Percentiles rank a stretch among this genome's conserved stretches.
Conservation (phyloP, 495 filamentous ascomycete species). For the Talaromyces thailandensis region DNA sequence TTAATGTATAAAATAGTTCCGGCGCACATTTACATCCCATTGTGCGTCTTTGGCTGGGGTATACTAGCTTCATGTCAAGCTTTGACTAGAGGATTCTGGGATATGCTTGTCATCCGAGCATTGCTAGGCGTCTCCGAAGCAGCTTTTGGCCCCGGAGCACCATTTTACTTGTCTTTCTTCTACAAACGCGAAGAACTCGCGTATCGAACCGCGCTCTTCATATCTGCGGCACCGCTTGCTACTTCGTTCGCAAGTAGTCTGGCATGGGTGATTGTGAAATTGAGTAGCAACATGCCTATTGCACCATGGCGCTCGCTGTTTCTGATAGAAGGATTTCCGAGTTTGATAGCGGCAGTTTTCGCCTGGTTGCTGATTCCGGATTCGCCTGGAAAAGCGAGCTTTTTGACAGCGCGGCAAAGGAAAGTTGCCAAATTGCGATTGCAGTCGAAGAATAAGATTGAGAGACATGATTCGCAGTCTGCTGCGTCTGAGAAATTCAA, state of each 20-base stretch:
- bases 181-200: constrained; percentile 54
- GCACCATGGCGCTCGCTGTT: constrained; percentile 54
- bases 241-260: constrained; percentile 62
- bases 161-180: constrained; percentile 55
- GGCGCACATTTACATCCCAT: constrained; percentile 48
- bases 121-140: constrained; percentile 53
- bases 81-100: constrained; percentile 45
- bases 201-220: constrained; percentile 50
- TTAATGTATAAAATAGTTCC: constrained; percentile 49
- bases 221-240: constrained; percentile 53
- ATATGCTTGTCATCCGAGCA: constrained; percentile 33
- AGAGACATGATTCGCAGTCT: constrained; percentile 12
- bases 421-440: constrained; percentile 42
- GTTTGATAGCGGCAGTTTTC: constrained; percentile 46
- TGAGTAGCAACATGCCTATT: constrained; percentile 38
- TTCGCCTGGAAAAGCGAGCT: constrained; percentile 40
- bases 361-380: constrained; percentile 46
- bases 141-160: constrained; percentile 52
- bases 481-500: constrained; percentile 22
- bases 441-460: constrained; percentile 23
- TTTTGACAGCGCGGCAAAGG: constrained; percentile 36
- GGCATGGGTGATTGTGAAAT: constrained; percentile 48
- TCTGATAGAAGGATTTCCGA: constrained; percentile 54
- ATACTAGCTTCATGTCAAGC: constrained; percentile 64
- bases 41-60: constrained; percentile 42